Conservation (phyloP, 2,329 filamentous ascomycete genomes). For the Dactylonectria estremocensis region DNA sequence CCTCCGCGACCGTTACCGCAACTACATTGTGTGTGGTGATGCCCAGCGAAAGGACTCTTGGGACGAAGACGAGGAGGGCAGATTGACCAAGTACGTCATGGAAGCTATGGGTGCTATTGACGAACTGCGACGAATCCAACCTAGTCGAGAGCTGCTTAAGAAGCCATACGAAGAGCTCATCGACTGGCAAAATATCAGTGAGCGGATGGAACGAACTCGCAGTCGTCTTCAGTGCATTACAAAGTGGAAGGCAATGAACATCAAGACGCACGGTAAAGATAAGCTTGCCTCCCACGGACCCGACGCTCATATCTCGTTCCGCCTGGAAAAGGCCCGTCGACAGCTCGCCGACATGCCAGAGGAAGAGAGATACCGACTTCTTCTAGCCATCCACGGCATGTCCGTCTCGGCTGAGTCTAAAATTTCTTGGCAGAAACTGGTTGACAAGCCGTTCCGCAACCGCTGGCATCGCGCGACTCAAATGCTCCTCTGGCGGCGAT, state of each 20-base stretch:
- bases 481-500: constrained; percentile 57
- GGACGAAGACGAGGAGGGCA: constrained; percentile 72
- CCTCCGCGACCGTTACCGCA: constrained; percentile 79
- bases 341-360: constrained; percentile 60
- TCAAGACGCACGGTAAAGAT: constrained; percentile 53
- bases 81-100: constrained; percentile 67
- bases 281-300: constrained; percentile 52
- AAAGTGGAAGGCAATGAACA: constrained; percentile 73
- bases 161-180: constrained; percentile 68
- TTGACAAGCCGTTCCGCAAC: constrained; percentile 58
- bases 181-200: constrained; percentile 76
- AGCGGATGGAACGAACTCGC: constrained; percentile 72
- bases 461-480: constrained; percentile 57
- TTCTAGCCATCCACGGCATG: constrained; percentile 60
- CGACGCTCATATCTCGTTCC: constrained; percentile 58
- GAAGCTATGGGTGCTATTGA: constrained; percentile 67
- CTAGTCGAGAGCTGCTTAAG: constrained; percentile 51
- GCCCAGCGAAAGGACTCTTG: constrained; percentile 69
- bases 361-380: constrained; percentile 61
- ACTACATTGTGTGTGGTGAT: constrained; percentile 74
- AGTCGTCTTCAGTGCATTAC: constrained; percentile 77
- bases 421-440: constrained; percentile 66
- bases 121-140: constrained; percentile 52
- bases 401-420: constrained; percentile 59
- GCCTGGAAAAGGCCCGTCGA: constrained; percentile 59